Evolutionary conservation across 306 rosid species (phyloP).

Genomic region (Erythrophleum fordii): DNA sequence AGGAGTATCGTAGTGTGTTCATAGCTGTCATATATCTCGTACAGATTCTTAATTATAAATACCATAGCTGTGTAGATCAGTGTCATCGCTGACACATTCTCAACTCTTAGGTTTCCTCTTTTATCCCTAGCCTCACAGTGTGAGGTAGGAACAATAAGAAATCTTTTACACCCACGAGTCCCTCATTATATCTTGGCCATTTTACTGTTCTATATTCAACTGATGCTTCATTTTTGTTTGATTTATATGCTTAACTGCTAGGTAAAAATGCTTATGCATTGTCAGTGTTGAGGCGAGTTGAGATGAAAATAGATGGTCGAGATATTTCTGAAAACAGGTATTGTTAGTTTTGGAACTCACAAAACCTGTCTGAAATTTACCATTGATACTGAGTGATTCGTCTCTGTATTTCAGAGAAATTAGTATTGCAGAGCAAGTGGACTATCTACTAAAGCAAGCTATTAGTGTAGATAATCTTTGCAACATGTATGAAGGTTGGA

Average conservation of each 20-base stretch:
- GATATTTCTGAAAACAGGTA: conserved; percentile 84
- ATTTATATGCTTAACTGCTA: conserved; percentile 39
- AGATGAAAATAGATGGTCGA: conserved; percentile 87
- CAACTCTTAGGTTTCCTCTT: neutral
- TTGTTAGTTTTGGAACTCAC: conserved; percentile 36
- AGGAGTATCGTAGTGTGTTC: neutral
- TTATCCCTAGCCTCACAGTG: neutral
- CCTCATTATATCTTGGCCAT: conserved; percentile 20
- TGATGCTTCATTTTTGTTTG: conserved; percentile 28
- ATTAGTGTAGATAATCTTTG: conserved; percentile 92
- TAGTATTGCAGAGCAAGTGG: conserved; percentile 84
- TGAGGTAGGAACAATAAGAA: conserved; percentile 4
- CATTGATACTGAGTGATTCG: conserved; percentile 28
- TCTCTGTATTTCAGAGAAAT: conserved; percentile 71
- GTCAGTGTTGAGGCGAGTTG: conserved; percentile 81
- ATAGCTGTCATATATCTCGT: neutral
- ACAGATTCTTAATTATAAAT: neutral
- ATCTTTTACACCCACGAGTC: neutral
- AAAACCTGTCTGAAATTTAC: conserved; percentile 21
- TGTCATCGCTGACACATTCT: neutral
- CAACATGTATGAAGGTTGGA: conserved; percentile 99
- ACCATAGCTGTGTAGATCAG: neutral
- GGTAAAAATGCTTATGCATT: conserved; percentile 89
- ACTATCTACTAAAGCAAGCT: conserved; percentile 92
- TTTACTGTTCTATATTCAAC: conserved; percentile 3